These are phyloP conservation scores for Xylaria sp. DNA, from an alignment of 2,329 filamentous ascomycete species.

Conservation along the genomic window DNA sequence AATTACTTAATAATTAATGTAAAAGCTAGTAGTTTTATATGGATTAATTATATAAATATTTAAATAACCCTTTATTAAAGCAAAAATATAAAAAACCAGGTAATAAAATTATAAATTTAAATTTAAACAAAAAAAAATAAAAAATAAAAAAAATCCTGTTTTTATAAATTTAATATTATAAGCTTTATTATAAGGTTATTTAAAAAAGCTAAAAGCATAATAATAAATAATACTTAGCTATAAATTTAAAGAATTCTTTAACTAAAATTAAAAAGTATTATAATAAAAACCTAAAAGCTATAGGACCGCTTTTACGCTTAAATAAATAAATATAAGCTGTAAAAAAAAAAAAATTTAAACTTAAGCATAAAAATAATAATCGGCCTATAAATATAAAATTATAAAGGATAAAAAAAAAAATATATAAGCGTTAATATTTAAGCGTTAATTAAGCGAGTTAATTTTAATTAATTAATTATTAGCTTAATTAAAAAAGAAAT, in stretches of 20 bases:
- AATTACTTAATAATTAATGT: not conserved
- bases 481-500: not conserved
- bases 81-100: not conserved
- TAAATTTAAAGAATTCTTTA: not conserved
- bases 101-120: not conserved
- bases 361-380: constrained; percentile 1
- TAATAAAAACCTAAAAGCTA: no score
- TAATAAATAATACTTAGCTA: not conserved
- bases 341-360: not conserved
- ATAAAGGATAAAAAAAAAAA: not conserved
- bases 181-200: not conserved
- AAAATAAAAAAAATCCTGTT: not conserved
- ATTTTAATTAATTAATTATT: not conserved
- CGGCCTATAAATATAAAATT: not conserved
- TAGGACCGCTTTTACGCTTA: not conserved
- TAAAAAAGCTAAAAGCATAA: constrained; percentile 6
- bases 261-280: not conserved
- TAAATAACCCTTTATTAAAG: not conserved
- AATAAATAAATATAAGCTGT: not conserved
- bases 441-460: not conserved
- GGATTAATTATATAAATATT: not conserved
- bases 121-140: not conserved
- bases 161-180: not conserved
- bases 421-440: not conserved
- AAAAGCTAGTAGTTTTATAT: not conserved